These are phyloP conservation scores for Gymnopilus dilepis DNA, from an alignment of 768 basidiomycete genomes.

Conservation along the genomic window DNA sequence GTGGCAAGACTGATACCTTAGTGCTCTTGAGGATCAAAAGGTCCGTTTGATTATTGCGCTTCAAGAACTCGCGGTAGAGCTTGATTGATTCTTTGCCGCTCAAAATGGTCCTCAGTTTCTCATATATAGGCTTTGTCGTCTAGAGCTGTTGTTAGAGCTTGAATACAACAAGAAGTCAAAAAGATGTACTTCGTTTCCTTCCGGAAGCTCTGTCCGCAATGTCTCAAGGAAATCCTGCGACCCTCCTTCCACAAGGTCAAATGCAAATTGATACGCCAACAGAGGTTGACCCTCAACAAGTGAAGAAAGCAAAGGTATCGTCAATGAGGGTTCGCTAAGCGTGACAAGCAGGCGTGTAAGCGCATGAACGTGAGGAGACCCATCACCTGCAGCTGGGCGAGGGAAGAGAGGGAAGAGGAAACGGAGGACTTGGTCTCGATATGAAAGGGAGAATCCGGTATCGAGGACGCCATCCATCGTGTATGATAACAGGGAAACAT, in stretches of 20 bases:
- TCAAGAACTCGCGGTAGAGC: conserved; percentile 93
- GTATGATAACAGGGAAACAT: conserved; percentile 84
- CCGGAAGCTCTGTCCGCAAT: conserved; percentile 70
- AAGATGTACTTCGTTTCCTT: conserved; percentile 59
- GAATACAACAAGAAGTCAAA: neutral
- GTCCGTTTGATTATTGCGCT: conserved; percentile 92
- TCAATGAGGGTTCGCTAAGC: conserved; percentile 80
- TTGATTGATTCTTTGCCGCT: conserved; percentile 92
- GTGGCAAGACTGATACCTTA: conserved; percentile 58
- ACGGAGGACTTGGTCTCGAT: conserved; percentile 80
- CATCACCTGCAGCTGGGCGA: conserved; percentile 68
- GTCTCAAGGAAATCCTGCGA: conserved; percentile 90
- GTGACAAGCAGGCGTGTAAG: conserved; percentile 91
- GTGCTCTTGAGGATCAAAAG: conserved; percentile 90
- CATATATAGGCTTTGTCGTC: conserved; percentile 67
- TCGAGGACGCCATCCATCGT: conserved; percentile 92
- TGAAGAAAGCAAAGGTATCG: conserved; percentile 72
- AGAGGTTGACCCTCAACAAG: conserved; percentile 74
- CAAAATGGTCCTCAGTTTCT: conserved; percentile 82
- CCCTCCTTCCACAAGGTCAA: conserved; percentile 94
- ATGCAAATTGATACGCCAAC: conserved; percentile 93
- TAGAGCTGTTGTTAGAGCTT: conserved; percentile 29
- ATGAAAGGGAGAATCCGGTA: conserved; percentile 85
- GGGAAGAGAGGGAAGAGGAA: conserved; percentile 90
- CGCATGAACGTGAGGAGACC: conserved; percentile 77